Evolutionary conservation across 176 grass and related monocot genomes (phyloP), one percentile per base, ranked within the genome.

Genomic region (Juncus effusus): DNA sequence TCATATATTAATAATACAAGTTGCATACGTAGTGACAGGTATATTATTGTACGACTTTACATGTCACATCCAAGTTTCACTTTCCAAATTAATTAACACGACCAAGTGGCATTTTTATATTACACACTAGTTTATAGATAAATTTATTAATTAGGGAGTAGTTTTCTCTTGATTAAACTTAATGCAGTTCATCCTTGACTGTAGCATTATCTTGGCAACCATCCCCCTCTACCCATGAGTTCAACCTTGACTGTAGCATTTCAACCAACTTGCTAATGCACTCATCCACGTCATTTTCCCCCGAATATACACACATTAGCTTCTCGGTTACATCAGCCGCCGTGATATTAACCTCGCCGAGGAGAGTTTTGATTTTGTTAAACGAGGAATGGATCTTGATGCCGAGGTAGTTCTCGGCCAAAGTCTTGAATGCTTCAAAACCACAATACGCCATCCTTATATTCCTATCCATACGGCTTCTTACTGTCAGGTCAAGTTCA

Each of bases 401-500:
- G 9, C 59, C 60, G 16, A 73, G 37, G 47, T 80, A 80, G 76
- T 63, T 79, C 6, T 53, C 54, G 0, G 76, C 56, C n/a, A 79
- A 16, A 15, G 62, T 50, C 76, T 60, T 74, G 15, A 80, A 80
- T 15, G 60, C 58, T 28, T 66, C 60, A 19, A 80, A 80, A 15
- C 16, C 1, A 61, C 77, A 80, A 40, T 65, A 80, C 6, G 77
- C 64, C 77, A 80, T 74, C 60, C 72, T 60, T 51, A 80, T 66
- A 16, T 60, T 59, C 50, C 62, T 80, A 59, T 80, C 77, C 77
- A 80, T 80, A 35, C 66, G 45, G 0, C 77, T 59, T 1, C 68
- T 72, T 12, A 80, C 49, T 10, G 68, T 67, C 8, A 38, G 60
- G 4, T 73, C 67, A 13, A 75, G 16, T 14, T 63, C 63, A 39